These are phyloP conservation scores for Daedaleopsis nitida DNA, from an alignment of 768 basidiomycete species.

Conservation along the genomic window DNA sequence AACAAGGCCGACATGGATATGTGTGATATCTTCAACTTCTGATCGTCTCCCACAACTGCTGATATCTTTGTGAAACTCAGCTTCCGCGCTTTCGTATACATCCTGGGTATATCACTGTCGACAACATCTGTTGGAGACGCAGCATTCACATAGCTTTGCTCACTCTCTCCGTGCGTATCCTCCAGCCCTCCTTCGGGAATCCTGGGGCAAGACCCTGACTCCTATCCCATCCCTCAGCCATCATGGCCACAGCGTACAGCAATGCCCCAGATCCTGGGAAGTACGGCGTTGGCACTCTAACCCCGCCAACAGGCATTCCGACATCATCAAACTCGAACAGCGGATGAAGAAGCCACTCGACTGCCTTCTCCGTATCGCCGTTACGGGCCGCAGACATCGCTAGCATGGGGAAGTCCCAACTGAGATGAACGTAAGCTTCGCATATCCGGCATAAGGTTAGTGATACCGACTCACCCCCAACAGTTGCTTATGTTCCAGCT, in stretches of 20 bases:
- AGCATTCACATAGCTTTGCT: slow-evolving; percentile 35
- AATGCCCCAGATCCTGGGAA: slow-evolving; percentile 58
- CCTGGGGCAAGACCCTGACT: slow-evolving; percentile 40
- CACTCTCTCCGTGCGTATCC: slow-evolving; percentile 38
- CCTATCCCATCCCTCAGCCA: slow-evolving; percentile 62
- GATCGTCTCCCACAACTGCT: too few species aligned
- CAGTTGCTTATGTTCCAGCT: slow-evolving; percentile 56
- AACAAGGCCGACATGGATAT: too few species aligned
- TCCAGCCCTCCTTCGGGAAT: slow-evolving; percentile 43
- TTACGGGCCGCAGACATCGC: slow-evolving; percentile 63
- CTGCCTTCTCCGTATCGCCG: slow-evolving; percentile 47
- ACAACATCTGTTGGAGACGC: too few species aligned
- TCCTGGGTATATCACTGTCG: too few species aligned
- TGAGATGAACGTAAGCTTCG: slow-evolving; percentile 19
- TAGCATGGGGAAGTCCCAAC: slow-evolving; percentile 67
- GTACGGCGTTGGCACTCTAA: slow-evolving; percentile 58
- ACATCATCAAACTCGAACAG: slow-evolving; percentile 60
- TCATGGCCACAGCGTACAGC: slow-evolving; percentile 56
- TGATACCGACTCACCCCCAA: slow-evolving; percentile 46
- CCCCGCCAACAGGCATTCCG: slow-evolving; percentile 60
- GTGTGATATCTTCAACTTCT: too few species aligned
- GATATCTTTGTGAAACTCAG: too few species aligned
- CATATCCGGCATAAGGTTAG: too few species aligned
- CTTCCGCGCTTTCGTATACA: too few species aligned
- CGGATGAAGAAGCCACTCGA: slow-evolving; percentile 58